phyloP scores from a whole-genome alignment of 345 rosid species.

The Aquilaria yunnanensis region DNA sequence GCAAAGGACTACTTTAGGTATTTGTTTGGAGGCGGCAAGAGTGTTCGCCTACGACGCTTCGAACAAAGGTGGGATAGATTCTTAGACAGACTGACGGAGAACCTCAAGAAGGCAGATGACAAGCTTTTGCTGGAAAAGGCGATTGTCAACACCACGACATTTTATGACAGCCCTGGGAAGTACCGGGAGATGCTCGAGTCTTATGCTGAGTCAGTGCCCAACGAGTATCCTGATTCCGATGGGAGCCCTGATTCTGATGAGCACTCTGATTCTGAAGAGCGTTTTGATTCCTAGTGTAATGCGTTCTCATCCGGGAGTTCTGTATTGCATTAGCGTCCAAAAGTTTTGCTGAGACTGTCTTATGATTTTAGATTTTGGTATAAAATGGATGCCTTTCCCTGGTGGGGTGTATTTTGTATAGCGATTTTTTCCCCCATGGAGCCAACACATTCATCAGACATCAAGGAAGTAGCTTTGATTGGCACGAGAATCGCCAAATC shows the following conservation, averaged over 20 bases:
- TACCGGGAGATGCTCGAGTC: conserved; percentile 31
- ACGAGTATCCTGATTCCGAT: neutral
- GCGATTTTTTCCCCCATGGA: no score
- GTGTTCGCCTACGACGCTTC: conserved; percentile 51
- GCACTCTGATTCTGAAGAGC: neutral
- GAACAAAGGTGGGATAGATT: conserved; percentile 42
- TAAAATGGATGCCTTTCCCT: no score
- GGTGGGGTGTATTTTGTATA: no score
- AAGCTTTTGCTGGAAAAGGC: conserved; percentile 58
- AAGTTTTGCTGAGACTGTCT: no score
- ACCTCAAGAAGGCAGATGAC: conserved; percentile 31
- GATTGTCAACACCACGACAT: conserved; percentile 60
- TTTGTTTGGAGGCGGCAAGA: conserved; percentile 40
- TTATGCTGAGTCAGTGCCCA: conserved; percentile 4
- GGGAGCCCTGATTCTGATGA: neutral
- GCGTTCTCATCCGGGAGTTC: no score
- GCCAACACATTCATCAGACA: no score
- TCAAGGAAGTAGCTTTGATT: no score
- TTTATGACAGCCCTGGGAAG: conserved; percentile 64
- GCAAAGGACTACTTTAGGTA: conserved; percentile 66
- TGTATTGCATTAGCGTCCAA: no score
- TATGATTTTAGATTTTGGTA: no score
- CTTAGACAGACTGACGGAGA: conserved; percentile 30
- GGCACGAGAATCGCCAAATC: no score
- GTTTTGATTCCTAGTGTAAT: no score